phyloP scores from a whole-genome alignment of 441 rosid species.

The Euphorbia corollata region DNA sequence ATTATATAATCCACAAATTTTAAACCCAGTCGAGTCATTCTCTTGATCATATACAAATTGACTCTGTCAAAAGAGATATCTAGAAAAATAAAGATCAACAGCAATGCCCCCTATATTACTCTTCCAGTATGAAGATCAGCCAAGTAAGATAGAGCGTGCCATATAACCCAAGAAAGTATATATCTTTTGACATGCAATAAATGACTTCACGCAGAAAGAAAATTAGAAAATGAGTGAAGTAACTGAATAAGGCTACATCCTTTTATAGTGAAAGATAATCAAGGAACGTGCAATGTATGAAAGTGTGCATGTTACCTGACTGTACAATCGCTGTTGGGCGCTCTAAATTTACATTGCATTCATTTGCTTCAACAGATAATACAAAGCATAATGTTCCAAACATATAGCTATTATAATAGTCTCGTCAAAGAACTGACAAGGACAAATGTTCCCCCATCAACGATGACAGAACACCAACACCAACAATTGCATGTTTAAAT shows the following conservation, averaged over 20 bases:
- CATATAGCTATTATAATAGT: background rate
- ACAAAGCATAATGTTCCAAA: background rate
- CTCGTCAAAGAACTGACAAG: constrained; percentile 3
- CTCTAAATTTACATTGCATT: background rate
- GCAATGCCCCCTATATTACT: background rate
- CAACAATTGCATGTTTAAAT: background rate
- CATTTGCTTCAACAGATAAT: constrained; percentile 3
- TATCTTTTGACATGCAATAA: no score
- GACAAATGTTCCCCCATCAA: background rate
- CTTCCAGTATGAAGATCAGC: background rate
- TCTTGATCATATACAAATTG: background rate
- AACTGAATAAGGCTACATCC: background rate
- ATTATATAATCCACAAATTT: background rate
- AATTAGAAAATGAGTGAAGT: background rate
- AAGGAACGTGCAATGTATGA: constrained; percentile 5
- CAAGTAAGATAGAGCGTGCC: background rate
- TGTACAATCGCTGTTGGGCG: background rate
- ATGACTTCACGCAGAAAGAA: background rate
- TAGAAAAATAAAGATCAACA: background rate
- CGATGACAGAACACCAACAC: background rate
- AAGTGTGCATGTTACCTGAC: background rate
- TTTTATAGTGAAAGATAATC: background rate
- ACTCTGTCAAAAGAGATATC: background rate
- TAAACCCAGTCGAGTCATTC: background rate
- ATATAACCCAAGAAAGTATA: background rate